phyloP scores from a whole-genome alignment of 2,329 filamentous ascomycete genomes.

The Akanthomyces dipterigenus region DNA sequence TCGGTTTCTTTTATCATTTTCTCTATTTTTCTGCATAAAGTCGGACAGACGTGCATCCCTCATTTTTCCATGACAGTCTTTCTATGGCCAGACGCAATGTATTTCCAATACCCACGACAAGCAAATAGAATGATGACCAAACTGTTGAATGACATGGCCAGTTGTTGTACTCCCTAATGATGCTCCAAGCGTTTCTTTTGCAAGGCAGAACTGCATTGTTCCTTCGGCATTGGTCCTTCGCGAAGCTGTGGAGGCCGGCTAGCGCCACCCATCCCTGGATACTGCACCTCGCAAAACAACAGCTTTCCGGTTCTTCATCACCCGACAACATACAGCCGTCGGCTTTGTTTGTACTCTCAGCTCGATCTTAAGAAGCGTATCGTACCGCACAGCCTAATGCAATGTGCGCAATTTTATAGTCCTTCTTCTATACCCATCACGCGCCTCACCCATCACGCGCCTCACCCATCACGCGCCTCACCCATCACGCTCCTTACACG shows the following conservation, averaged over 20 bases:
- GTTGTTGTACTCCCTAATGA: no score
- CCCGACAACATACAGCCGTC: background rate
- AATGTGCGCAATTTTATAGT: background rate
- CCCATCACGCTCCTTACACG: slow-evolving; percentile 3
- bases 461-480: background rate
- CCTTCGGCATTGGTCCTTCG: background rate
- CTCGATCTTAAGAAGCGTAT: no score
- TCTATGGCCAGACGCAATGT: slow-evolving; percentile 2
- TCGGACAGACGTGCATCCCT: background rate
- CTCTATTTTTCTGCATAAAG: background rate
- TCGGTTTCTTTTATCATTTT: background rate
- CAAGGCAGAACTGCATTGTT: no score
- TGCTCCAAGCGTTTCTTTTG: background rate
- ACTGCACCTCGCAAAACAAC: background rate
- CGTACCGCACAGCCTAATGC: background rate
- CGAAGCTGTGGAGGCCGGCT: slow-evolving; percentile 4
- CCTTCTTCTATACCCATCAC: background rate
- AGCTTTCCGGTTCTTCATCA: background rate
- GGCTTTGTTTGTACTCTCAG: background rate
- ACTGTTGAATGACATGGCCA: no score
- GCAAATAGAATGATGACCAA: background rate
- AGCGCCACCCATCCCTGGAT: background rate
- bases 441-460: no score
- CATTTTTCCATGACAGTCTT: background rate
- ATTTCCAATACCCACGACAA: slow-evolving; percentile 6